Evolutionary conservation across 495 filamentous ascomycete genomes (phyloP), one percentile per base, ranked within the genome.

Genomic region (Penicillium mononematosum): DNA sequence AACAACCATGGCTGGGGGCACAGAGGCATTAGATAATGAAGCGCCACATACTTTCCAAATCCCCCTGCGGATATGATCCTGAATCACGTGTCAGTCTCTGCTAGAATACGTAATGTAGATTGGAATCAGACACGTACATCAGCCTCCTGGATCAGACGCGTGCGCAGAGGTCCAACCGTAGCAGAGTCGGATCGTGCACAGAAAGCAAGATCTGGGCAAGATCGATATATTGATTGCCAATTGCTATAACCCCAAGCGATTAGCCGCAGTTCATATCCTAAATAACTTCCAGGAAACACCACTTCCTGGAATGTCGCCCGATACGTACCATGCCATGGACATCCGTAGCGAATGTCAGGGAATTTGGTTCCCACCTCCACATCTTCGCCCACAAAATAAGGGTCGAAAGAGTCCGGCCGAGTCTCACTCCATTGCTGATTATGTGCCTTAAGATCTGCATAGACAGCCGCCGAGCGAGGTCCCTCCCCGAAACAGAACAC

Each of bases 21-120:
- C 62, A 43, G 63, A 58, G 12, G 54, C 25, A 45, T 68, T 66
- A 17, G 65, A 58, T 34, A 68, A 45, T n/a, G 62, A 63, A 46
- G 62, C 63, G 20, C 65, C 65, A 50, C 65, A 68, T 17, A 63
- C 58, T 20, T 52, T 61, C 65, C 62, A 68, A 12, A 68, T 60
- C 12, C 63, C 58, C 58, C 65, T 58, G 19, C 65, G 65, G 50
- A 66, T 66, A 20, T 38, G 43, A 19, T 55, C 36, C 65, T 68
- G 22, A 19, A 19, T 8, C 34, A 31, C 20, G 20, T 39, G 29
- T 25, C 12, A 46, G 17, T 43, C 14, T 24, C 39, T 19, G 31
- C n/a, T 39, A 32, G 19, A 27, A 16, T 29, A 4, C 39, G 20
- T 38, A 17, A 39, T 49, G 5, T 16, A 9, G 7, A 29, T 27